Evolutionary conservation across 768 basidiomycete species (phyloP).

Genomic region (Tylopilus vinaceipallidus): DNA sequence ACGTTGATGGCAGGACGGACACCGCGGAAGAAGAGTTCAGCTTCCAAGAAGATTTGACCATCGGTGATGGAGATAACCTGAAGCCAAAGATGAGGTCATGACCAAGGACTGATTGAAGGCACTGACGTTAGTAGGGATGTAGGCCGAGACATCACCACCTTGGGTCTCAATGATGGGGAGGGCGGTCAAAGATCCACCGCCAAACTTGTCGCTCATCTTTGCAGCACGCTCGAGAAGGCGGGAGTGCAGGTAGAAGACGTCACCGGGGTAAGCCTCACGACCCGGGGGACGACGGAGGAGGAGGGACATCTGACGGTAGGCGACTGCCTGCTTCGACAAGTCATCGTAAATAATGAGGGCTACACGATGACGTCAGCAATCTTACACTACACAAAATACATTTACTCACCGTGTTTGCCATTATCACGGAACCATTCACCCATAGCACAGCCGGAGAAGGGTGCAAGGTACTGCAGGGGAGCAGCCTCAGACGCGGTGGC

Average conservation of each 20-base stretch:
- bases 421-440: constrained; percentile 99
- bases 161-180: constrained; percentile 99
- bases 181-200: constrained; percentile 97
- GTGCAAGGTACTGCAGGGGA: constrained; percentile 98
- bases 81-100: constrained; percentile 5
- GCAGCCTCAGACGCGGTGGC: constrained; percentile 99
- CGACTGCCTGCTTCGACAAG: constrained; percentile 99
- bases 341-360: constrained; percentile 99
- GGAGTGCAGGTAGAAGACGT: constrained; percentile 99
- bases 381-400: neutral
- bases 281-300: constrained; percentile 99
- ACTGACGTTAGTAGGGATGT: constrained; percentile 90
- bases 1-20: constrained; percentile 99
- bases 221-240: constrained; percentile 99
- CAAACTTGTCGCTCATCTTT: constrained; percentile 99
- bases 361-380: constrained; percentile 29
- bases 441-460: constrained; percentile 99
- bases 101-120: neutral
- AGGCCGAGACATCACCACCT: constrained; percentile 99
- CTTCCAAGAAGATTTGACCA: constrained; percentile 99
- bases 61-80: constrained; percentile 99
- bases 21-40: constrained; percentile 99
- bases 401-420: constrained; percentile 89
- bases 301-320: constrained; percentile 99
- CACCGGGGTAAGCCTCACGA: constrained; percentile 99